Percentiles rank a stretch among this genome's conserved stretches.
Evolutionary conservation across 2,329 filamentous ascomycete species (phyloP).

Genomic region (Rutstroemia sp.): DNA sequence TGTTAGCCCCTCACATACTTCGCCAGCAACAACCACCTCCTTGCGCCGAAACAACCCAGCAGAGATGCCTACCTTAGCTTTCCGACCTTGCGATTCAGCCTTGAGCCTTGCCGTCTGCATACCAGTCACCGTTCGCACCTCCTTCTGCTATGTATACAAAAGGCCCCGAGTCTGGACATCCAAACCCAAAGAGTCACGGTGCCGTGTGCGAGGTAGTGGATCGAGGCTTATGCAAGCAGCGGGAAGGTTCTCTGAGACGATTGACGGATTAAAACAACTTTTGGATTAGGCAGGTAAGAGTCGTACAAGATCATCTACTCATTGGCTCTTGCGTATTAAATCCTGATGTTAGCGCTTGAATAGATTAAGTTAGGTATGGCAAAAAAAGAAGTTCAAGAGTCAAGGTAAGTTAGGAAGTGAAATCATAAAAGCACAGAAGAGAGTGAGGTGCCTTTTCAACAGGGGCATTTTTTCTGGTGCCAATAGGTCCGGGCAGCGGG

Average conservation of each 20-base stretch:
- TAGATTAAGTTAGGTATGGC: conserved; percentile 5
- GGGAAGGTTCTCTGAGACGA: neutral
- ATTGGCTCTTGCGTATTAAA: conserved; percentile 6
- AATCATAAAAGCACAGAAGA: neutral
- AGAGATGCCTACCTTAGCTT: conserved; percentile 45
- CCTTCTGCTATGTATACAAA: conserved; percentile 24
- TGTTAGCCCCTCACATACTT: conserved; percentile 20
- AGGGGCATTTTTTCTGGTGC: conserved; percentile 8
- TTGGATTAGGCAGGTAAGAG: neutral
- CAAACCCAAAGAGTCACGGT: conserved; percentile 5
- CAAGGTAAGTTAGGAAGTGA: neutral
- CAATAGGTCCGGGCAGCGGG: conserved; percentile 1
- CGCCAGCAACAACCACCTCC: conserved; percentile 10
- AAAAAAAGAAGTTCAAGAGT: neutral
- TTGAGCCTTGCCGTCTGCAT: conserved; percentile 45
- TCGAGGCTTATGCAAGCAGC: neutral
- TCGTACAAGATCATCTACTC: conserved; percentile 3
- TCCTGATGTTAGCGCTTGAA: conserved; percentile 6
- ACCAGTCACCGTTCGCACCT: conserved; percentile 30
- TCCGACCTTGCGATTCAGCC: conserved; percentile 51
- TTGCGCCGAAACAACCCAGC: conserved; percentile 7
- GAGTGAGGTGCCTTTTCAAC: conserved; percentile 4
- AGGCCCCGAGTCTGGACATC: conserved; percentile 13
- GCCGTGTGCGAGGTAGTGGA: neutral
- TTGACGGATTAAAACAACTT: neutral